phyloP scores from a whole-genome alignment of 129 eudicot species.

The Chrysanthemum seticuspe region DNA sequence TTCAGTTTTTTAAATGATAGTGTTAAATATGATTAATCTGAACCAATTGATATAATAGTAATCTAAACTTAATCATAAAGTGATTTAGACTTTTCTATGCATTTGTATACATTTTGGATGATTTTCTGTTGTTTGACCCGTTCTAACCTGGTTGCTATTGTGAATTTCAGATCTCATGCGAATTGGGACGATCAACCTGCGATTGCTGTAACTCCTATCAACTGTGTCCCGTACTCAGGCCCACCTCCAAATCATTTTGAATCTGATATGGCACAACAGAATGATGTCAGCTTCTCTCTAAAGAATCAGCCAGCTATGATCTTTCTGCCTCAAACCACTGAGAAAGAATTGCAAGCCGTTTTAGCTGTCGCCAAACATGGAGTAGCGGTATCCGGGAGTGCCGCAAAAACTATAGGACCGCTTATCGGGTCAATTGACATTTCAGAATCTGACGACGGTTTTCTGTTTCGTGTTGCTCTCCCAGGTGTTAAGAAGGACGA shows the following conservation, averaged over 20 bases:
- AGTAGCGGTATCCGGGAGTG: slow-evolving; percentile 56
- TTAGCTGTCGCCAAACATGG: slow-evolving; percentile 42
- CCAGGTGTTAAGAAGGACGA: slow-evolving; percentile 72
- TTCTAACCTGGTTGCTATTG: background rate
- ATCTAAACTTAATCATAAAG: too few relatives aligned
- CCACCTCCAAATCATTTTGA: too few relatives aligned
- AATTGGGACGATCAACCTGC: slow-evolving; percentile 31
- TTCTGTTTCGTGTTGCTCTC: slow-evolving; percentile 69
- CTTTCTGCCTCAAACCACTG: slow-evolving; percentile 51
- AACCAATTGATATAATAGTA: too few relatives aligned
- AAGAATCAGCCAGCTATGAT: slow-evolving; percentile 52
- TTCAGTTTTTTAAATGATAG: background rate
- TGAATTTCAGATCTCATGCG: slow-evolving; percentile 31
- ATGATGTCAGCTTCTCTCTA: background rate
- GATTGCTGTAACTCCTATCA: slow-evolving; percentile 49
- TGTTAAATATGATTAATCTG: background rate
- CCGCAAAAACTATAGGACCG: slow-evolving; percentile 61
- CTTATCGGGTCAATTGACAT: slow-evolving; percentile 32
- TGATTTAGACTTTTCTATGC: too few relatives aligned
- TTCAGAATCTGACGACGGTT: slow-evolving; percentile 57
- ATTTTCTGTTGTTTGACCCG: background rate
- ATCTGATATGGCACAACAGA: too few relatives aligned
- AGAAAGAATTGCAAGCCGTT: slow-evolving; percentile 49
- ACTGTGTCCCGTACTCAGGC: slow-evolving; percentile 32
- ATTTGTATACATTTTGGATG: too few relatives aligned